Percentiles rank a stretch among this genome's conserved stretches.
Conservation (phyloP, 2,329 filamentous ascomycete species). For the Colletotrichum zoysiae region DNA sequence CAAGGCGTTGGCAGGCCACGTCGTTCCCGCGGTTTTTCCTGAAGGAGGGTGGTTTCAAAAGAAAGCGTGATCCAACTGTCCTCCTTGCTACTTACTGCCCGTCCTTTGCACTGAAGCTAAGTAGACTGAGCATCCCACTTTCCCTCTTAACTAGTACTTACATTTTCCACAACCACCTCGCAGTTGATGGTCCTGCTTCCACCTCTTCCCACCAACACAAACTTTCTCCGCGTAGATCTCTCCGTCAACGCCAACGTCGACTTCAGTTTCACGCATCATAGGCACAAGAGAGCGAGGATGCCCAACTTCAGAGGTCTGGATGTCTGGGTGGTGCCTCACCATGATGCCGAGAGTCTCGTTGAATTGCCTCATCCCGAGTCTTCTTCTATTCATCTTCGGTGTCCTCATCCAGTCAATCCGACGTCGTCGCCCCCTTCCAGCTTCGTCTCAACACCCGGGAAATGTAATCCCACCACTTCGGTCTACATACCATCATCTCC, state of each 20-base stretch:
- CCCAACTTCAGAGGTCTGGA: slow-evolving; percentile 64
- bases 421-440: slow-evolving; percentile 1
- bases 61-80: background rate
- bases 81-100: background rate
- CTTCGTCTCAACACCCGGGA: slow-evolving; percentile 48
- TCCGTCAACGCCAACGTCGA: background rate
- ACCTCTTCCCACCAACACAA: background rate
- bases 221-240: background rate
- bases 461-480: slow-evolving; percentile 58
- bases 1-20: too few relatives aligned
- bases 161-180: background rate
- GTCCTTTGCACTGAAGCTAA: background rate
- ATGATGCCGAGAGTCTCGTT: slow-evolving; percentile 55
- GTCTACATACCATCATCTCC: slow-evolving; percentile 69
- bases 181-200: background rate
- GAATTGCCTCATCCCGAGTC: slow-evolving; percentile 69
- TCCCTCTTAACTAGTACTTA: background rate
- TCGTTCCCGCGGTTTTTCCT: background rate
- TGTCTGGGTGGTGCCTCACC: slow-evolving; percentile 56
- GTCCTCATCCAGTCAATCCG: slow-evolving; percentile 24
- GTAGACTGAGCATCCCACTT: background rate
- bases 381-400: slow-evolving; percentile 56
- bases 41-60: background rate
- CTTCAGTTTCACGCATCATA: background rate
- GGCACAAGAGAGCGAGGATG: slow-evolving; percentile 52